Evolutionary conservation across 768 basidiomycete species (phyloP).

Genomic region (Cystoderma amianthinum): DNA sequence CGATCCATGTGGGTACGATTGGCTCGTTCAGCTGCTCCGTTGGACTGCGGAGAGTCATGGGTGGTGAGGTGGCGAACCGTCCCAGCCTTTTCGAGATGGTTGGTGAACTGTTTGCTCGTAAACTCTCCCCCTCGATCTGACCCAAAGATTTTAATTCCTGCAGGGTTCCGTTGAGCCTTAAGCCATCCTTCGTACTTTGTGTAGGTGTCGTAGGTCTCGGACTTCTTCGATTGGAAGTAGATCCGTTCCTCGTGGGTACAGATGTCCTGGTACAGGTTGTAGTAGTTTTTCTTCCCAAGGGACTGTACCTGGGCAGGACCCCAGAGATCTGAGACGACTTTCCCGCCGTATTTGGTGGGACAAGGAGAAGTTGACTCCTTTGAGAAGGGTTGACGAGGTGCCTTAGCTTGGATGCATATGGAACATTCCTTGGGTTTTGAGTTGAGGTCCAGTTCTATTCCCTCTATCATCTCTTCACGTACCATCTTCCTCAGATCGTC

Average conservation of each 20-base stretch:
- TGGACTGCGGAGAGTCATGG: conserved; percentile 23
- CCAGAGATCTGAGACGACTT: neutral
- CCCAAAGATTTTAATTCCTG: conserved; percentile 17
- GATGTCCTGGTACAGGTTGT: neutral
- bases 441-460: neutral
- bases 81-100: conserved; percentile 15
- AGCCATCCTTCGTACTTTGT: conserved; percentile 18
- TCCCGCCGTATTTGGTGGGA: neutral
- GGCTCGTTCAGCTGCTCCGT: conserved; percentile 19
- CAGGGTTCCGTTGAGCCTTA: conserved; percentile 15
- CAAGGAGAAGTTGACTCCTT: no score
- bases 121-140: conserved; percentile 22
- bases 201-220: conserved; percentile 12
- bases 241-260: conserved; percentile 8
- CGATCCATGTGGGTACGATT: conserved; percentile 21
- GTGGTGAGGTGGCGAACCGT: conserved; percentile 22
- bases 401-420: neutral
- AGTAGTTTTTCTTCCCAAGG: neutral
- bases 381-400: neutral
- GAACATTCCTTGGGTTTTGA: neutral
- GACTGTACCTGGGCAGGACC: neutral
- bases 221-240: conserved; percentile 9
- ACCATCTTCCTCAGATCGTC: neutral
- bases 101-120: conserved; percentile 15
- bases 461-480: neutral